phyloP scores from a whole-genome alignment of 164 flowering plant species.

The Brasenia schreberi region DNA sequence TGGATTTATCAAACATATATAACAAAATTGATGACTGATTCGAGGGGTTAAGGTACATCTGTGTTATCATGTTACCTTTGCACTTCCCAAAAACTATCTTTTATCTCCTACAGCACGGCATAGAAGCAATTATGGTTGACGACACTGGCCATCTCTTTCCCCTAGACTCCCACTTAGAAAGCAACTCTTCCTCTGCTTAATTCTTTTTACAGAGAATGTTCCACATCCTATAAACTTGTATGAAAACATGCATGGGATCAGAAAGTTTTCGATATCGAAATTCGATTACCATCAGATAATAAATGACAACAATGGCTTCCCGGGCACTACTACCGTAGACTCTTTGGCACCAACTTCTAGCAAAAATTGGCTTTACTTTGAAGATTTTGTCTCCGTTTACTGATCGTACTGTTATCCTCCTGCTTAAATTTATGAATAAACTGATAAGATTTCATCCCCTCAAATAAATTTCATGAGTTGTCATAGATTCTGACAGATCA shows the following conservation, averaged over 20 bases:
- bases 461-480: not conserved
- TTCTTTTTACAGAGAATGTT: not conserved
- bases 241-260: not conserved
- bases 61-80: not conserved
- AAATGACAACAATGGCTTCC: not conserved
- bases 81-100: slow-evolving; percentile 1
- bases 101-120: not conserved
- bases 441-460: not conserved
- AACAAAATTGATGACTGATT: not conserved
- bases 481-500: not conserved
- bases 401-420: too few species aligned
- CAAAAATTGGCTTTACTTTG: not conserved
- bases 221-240: not conserved
- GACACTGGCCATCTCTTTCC: not conserved
- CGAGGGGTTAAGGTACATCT: not conserved
- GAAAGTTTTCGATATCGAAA: not conserved
- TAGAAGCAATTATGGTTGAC: not conserved
- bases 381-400: too few species aligned
- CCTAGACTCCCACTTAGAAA: not conserved
- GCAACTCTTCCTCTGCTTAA: not conserved
- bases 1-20: not conserved
- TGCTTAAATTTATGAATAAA: too few species aligned
- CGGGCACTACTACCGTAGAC: not conserved
- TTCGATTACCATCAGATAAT: not conserved
- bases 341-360: not conserved